A percentile compares a stretch with the other conserved stretches of the same genome.
Evolutionary conservation across 441 rosid genomes (phyloP).

Genomic region (Isatis lusitanica): DNA sequence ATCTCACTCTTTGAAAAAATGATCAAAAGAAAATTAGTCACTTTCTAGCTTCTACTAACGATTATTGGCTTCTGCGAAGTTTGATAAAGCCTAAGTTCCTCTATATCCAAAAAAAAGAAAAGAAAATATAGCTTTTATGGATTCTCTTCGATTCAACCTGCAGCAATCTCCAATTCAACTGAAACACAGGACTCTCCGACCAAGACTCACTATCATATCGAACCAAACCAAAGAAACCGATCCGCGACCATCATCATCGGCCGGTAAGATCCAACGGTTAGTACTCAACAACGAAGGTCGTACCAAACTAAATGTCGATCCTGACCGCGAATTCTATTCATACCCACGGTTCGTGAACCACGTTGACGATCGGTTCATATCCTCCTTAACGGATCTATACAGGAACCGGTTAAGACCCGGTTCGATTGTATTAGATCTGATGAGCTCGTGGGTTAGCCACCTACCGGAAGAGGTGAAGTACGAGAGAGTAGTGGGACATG

Average conservation of each 20-base stretch:
- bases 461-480: slow-evolving; percentile 62
- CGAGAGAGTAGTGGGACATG: slow-evolving; percentile 84
- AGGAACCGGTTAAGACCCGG: slow-evolving; percentile 62
- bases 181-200: slow-evolving; percentile 22
- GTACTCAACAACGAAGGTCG: slow-evolving; percentile 72
- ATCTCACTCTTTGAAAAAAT: neutral
- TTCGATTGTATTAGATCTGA: slow-evolving; percentile 69
- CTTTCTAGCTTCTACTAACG: neutral
- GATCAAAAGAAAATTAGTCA: neutral
- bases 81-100: slow-evolving; percentile 20
- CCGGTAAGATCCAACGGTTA: slow-evolving; percentile 69
- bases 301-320: slow-evolving; percentile 53
- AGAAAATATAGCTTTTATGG: slow-evolving; percentile 1
- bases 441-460: slow-evolving; percentile 97
- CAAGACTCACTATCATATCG: slow-evolving; percentile 33
- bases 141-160: slow-evolving; percentile 41
- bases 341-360: slow-evolving; percentile 84
- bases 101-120: neutral
- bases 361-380: slow-evolving; percentile 74
- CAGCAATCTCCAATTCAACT: slow-evolving; percentile 20
- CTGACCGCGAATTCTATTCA: slow-evolving; percentile 77
- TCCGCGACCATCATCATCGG: slow-evolving; percentile 40
- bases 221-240: slow-evolving; percentile 41
- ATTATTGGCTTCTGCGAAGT: slow-evolving; percentile 28
- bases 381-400: slow-evolving; percentile 64